A percentile compares a stretch with the other conserved stretches of the same genome.
Conservation (phyloP, 164 flowering plant species). For the Vitis riparia region DNA sequence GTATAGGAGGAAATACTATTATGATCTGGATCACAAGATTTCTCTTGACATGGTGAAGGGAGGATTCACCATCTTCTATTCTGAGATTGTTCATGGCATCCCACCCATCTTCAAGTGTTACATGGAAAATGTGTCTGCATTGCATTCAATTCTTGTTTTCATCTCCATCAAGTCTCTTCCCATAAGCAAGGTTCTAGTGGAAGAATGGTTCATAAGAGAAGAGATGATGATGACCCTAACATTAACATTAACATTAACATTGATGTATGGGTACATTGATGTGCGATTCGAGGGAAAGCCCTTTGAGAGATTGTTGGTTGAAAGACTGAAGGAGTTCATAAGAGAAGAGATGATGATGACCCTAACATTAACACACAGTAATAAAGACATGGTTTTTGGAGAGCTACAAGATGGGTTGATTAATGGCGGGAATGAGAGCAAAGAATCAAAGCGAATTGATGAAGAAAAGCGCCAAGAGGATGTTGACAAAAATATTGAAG, state of each 20-base stretch:
- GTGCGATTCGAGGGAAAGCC: constrained; percentile 41
- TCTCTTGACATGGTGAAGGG: constrained; percentile 43
- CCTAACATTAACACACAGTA: neutral
- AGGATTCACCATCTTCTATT: constrained; percentile 71
- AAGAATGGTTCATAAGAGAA: constrained; percentile 47
- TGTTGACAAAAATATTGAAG: constrained; percentile 30
- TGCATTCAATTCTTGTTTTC: constrained; percentile 72
- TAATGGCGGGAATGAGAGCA: neutral
- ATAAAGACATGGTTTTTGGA: neutral
- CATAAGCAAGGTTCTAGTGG: constrained; percentile 58
- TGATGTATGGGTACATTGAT: constrained; percentile 67
- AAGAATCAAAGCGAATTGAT: neutral
- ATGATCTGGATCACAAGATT: constrained; percentile 64
- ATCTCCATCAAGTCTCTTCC: constrained; percentile 76
- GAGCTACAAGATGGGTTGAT: neutral
- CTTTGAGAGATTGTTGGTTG: constrained; percentile 56
- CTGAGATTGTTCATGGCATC: constrained; percentile 79
- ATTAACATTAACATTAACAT: no score
- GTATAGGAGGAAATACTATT: constrained; percentile 55
- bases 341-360: constrained; percentile 28
- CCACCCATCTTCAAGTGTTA: constrained; percentile 81
- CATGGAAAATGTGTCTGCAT: constrained; percentile 52
- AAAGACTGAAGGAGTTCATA: constrained; percentile 55
- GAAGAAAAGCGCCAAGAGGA: constrained; percentile 7
- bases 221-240: no score